Conservation (phyloP, 1,284 basidiomycete species). For the Pterulicium gracile region DNA sequence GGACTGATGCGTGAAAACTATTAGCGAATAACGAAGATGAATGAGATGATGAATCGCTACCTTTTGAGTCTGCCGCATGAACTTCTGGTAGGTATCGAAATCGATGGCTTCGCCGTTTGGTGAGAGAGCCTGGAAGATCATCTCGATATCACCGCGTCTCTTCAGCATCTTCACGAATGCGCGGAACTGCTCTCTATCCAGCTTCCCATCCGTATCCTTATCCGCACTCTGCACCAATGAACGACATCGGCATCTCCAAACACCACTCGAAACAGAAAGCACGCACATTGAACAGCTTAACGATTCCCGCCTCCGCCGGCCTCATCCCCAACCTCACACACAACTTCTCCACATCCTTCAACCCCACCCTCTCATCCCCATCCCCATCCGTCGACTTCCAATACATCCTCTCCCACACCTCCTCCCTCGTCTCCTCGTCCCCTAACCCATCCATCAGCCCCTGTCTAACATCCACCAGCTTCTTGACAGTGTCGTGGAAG, state of each 20-base stretch:
- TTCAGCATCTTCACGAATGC: slow-evolving; percentile 55
- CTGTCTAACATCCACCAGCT: slow-evolving; percentile 23
- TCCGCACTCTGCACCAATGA: slow-evolving; percentile 43
- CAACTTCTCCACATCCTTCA: slow-evolving; percentile 42
- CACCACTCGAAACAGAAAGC: neutral
- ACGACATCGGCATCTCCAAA: slow-evolving; percentile 1
- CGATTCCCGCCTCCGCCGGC: slow-evolving; percentile 30
- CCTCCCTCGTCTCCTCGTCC: slow-evolving; percentile 29
- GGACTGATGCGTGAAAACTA: too few species aligned
- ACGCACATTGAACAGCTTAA: slow-evolving; percentile 34
- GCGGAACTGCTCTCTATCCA: slow-evolving; percentile 15
- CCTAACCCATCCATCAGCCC: slow-evolving; percentile 32
- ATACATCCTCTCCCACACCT: slow-evolving; percentile 45
- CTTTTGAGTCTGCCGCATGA: slow-evolving; percentile 1
- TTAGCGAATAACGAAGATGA: too few species aligned
- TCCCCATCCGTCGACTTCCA: slow-evolving; percentile 39
- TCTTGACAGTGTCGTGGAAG: slow-evolving; percentile 29
- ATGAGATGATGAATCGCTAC: neutral
- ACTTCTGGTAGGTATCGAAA: neutral
- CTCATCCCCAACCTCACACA: slow-evolving; percentile 46
- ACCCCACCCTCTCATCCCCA: slow-evolving; percentile 35
- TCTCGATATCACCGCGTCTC: slow-evolving; percentile 46
- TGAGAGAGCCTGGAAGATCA: slow-evolving; percentile 8
- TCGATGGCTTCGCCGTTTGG: slow-evolving; percentile 10
- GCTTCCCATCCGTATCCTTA: slow-evolving; percentile 32